phyloP scores from a whole-genome alignment of 306 rosid genomes.

The Argentina anserina region DNA sequence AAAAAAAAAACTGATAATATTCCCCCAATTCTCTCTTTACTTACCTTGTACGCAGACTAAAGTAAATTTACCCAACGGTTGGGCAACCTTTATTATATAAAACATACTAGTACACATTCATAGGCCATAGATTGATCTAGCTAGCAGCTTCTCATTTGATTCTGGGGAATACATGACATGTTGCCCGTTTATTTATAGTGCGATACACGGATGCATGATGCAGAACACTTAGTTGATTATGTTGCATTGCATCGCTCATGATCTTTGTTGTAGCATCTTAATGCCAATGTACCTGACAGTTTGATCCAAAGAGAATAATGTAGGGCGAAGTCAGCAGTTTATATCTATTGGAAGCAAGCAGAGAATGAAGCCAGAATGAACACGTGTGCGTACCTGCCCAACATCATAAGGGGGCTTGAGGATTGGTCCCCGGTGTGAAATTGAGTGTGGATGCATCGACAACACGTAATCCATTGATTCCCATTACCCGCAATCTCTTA shows the following conservation, averaged over 20 bases:
- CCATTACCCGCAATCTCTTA: conserved; percentile 5
- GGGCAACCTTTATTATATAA: no score
- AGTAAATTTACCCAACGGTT: no score
- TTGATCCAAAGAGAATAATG: neutral
- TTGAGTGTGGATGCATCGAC: conserved; percentile 25
- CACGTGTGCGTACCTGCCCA: conserved; percentile 13
- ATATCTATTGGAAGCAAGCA: no score
- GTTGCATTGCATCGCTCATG: neutral
- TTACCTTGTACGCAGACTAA: no score
- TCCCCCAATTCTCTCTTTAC: no score
- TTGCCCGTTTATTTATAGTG: no score
- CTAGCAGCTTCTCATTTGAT: neutral
- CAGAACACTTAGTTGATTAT: neutral
- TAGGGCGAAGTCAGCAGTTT: no score
- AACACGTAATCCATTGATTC: conserved; percentile 4
- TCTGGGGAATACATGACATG: no score
- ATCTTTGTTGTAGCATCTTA: neutral
- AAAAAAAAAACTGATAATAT: no score
- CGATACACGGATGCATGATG: neutral
- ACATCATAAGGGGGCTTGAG: conserved; percentile 25
- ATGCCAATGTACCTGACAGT: conserved; percentile 2
- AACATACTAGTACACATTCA: no score
- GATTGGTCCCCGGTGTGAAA: conserved; percentile 19
- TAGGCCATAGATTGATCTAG: no score
- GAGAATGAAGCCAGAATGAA: no score